These are phyloP conservation scores for Cetradonia linearis DNA, from an alignment of 495 filamentous ascomycete genomes.

Conservation along the genomic window DNA sequence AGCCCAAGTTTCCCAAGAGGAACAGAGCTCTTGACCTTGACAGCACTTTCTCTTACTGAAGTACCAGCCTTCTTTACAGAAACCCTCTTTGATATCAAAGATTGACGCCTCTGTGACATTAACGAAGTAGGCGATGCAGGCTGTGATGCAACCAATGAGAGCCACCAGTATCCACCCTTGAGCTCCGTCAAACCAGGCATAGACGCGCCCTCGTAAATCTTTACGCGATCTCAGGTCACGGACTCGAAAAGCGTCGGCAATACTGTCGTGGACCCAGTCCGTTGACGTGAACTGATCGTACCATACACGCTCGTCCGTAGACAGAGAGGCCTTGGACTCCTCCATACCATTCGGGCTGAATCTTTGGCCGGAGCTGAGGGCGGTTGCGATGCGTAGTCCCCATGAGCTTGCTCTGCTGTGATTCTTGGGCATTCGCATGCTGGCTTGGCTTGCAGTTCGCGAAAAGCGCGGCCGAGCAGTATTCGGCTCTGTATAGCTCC, in stretches of 20 bases:
- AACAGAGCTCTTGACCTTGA: slow-evolving; percentile 49
- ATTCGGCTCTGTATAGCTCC: slow-evolving; percentile 26
- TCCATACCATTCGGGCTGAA: slow-evolving; percentile 32
- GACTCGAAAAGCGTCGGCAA: slow-evolving; percentile 83
- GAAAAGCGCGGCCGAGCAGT: slow-evolving; percentile 19
- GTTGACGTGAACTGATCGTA: slow-evolving; percentile 99
- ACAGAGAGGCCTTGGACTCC: slow-evolving; percentile 44
- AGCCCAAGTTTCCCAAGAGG: slow-evolving; percentile 70
- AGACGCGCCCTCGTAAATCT: slow-evolving; percentile 70
- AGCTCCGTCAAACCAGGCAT: slow-evolving; percentile 70
- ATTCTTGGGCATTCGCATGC: slow-evolving; percentile 45
- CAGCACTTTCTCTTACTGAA: slow-evolving; percentile 71
- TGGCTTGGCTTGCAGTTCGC: slow-evolving; percentile 25
- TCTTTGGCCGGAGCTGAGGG: slow-evolving; percentile 35
- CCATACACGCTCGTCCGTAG: slow-evolving; percentile 82
- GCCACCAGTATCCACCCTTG: slow-evolving; percentile 95
- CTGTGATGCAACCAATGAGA: slow-evolving; percentile 79
- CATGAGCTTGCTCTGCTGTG: slow-evolving; percentile 60
- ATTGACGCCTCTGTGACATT: slow-evolving; percentile 73
- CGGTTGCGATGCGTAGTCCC: slow-evolving; percentile 43
- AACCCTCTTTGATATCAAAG: slow-evolving; percentile 87
- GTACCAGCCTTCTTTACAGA: slow-evolving; percentile 65
- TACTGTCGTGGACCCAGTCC: slow-evolving; percentile 97
- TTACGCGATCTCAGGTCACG: slow-evolving; percentile 72
- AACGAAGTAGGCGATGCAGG: slow-evolving; percentile 77